Conservation (phyloP, 768 basidiomycete species). For the Xerocomellus amylosporus region DNA sequence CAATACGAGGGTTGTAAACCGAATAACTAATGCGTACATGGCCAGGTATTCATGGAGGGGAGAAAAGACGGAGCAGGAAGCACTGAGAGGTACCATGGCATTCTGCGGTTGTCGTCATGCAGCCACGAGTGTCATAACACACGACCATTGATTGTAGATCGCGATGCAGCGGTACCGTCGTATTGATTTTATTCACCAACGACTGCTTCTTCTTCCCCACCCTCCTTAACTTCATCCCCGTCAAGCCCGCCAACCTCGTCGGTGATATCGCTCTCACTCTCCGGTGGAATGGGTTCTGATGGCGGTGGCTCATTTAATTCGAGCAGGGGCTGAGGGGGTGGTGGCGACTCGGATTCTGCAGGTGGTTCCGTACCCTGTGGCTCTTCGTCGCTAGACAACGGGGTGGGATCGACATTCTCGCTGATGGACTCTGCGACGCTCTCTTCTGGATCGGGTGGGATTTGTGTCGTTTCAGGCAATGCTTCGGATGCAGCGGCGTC, state of each 20-base stretch:
- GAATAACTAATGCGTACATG: neutral
- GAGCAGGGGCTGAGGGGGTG: slow-evolving; percentile 11
- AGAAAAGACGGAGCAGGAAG: slow-evolving; percentile 19
- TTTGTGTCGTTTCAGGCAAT: slow-evolving; percentile 2
- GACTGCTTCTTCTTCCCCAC: slow-evolving; percentile 15
- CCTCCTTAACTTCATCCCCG: slow-evolving; percentile 18
- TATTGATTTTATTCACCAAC: slow-evolving; percentile 5
- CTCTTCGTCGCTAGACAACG: slow-evolving; percentile 1
- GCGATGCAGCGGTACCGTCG: slow-evolving; percentile 23
- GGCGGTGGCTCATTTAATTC: slow-evolving; percentile 32
- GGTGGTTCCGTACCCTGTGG: neutral
- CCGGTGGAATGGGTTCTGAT: slow-evolving; percentile 32
- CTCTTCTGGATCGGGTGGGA: slow-evolving; percentile 3
- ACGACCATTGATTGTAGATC: slow-evolving; percentile 1
- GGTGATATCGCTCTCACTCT: slow-evolving; percentile 36
- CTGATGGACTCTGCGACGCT: neutral
- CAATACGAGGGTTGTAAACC: neutral
- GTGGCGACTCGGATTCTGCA: slow-evolving; percentile 6
- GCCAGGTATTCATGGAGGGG: slow-evolving; percentile 1
- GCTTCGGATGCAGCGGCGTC: neutral
- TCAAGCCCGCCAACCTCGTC: slow-evolving; percentile 26
- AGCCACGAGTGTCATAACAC: slow-evolving; percentile 1
- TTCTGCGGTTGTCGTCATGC: slow-evolving; percentile 12
- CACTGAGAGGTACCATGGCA: neutral
- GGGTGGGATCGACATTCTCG: slow-evolving; percentile 7